Percentiles rank a stretch among this genome's conserved stretches.
These are phyloP conservation scores for Fusarium paranaense DNA, from an alignment of 2,329 filamentous ascomycete genomes.

Conservation along the genomic window DNA sequence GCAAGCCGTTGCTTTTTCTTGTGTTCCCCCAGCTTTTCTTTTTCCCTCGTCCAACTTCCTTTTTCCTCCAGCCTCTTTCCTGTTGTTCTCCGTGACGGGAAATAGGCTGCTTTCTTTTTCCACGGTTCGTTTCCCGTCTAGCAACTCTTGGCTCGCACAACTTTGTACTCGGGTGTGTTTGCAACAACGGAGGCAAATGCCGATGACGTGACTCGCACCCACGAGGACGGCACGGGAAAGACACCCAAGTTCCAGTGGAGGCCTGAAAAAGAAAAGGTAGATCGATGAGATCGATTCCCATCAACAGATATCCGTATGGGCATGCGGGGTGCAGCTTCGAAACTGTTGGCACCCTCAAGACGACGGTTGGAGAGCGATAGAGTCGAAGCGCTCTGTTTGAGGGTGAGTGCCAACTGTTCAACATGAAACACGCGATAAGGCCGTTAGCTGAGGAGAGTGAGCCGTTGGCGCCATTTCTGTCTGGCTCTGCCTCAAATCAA, in stretches of 20 bases:
- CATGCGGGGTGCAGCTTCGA: slow-evolving; percentile 8
- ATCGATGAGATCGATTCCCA: background rate
- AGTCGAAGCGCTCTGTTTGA: background rate
- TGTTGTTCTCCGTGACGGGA: background rate
- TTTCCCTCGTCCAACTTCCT: background rate
- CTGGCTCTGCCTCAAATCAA: background rate
- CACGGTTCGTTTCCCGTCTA: background rate
- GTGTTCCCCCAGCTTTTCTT: background rate
- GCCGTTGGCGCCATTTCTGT: slow-evolving; percentile 9
- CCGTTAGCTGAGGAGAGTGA: background rate
- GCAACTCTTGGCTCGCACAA: background rate
- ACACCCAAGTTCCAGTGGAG: background rate
- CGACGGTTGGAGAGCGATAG: background rate
- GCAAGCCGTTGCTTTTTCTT: slow-evolving; percentile 21
- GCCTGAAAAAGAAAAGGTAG: slow-evolving; percentile 2
- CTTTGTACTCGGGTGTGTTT: slow-evolving; percentile 5
- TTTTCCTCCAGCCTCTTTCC: background rate
- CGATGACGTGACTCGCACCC: slow-evolving; percentile 3
- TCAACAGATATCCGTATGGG: background rate
- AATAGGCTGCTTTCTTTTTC: slow-evolving; percentile 4
- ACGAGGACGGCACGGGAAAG: slow-evolving; percentile 2
- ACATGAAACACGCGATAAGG: background rate
- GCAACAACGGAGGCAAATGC: background rate
- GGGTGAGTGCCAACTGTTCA: background rate
- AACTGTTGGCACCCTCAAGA: background rate